Base-by-base conservation (phyloP, 192 early-diverging fungal genomes). In the Helicostylum pulchrum region DNA sequence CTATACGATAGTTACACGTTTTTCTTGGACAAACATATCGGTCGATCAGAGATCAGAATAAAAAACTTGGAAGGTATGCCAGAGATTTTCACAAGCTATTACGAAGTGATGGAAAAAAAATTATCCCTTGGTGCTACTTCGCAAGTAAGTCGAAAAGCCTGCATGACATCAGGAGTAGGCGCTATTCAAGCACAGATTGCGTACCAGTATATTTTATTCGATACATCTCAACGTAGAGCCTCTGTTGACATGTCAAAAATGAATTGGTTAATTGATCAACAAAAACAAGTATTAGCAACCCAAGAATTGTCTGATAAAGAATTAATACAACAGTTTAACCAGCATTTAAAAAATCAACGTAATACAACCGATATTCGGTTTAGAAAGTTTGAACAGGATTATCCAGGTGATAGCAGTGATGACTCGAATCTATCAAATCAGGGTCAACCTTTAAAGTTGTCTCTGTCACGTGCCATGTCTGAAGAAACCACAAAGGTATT, bases 41-140 rank as follows among this genome's bases (percentile, higher is more conserved):
- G 90, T 2, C 78, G 90, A 21, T 80, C 83, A 7, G 90, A 91
- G 72, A 85, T 91, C 23, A 80, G 83, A 14, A 60, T 90, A 3
- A 78, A 76, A 9, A 76, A 80, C 26, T 74, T 91, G 7, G 78
- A 83, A 6, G 87, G 86, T 7, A 78, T 91, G 45, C 90, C 90
- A 14, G 86, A 88, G 62, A 79, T 78, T 7, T 89, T 88, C 50
- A 84, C 82, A 11, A 76, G 85, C 68, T 91, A 87, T 66, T 89
- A 89, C 65, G 89, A 91, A 66, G 85, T 91, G 43, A 87, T 88
- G 84, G 88, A 91, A 69, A 80, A 83, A 61, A 88, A 83, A 59
- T 69, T 85, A 50, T 77, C 88, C 0, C 67, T 75, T 15, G 81
- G 83, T 39, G 84, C 85, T 2, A 85, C 83, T 50, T 85, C 87